These are phyloP conservation scores for Conticribra weissflogii DNA, from an alignment of 108 stramenopile species.

Conservation along the genomic window DNA sequence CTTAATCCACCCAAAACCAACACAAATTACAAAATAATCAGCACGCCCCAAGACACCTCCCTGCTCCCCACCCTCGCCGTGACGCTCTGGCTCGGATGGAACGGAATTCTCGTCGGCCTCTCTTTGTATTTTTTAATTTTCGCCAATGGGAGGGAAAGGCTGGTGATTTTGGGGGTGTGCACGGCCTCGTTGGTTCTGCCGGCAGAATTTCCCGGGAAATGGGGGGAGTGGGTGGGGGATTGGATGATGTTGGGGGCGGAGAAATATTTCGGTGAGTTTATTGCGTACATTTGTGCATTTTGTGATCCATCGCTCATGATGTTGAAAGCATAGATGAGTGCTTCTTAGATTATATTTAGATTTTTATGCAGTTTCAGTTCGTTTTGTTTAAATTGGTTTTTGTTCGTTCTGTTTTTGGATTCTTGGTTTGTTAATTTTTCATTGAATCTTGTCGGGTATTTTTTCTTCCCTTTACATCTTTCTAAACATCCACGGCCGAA, in stretches of 20 bases:
- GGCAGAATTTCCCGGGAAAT: constrained; percentile 41
- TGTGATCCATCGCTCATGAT: no score
- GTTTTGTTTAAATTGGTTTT: neutral
- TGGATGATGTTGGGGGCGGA: constrained; percentile 57
- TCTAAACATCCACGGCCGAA: no score
- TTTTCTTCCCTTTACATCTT: neutral
- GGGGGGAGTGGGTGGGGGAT: constrained; percentile 31
- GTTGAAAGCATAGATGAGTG: no score
- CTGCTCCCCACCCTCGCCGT: constrained; percentile 39
- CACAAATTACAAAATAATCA: constrained; percentile 32
- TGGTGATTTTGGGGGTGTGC: constrained; percentile 27
- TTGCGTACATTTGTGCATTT: neutral
- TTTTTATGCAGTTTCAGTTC: neutral
- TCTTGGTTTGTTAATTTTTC: neutral
- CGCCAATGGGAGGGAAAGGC: constrained; percentile 27
- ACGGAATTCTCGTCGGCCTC: constrained; percentile 31
- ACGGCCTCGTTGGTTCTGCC: constrained; percentile 32
- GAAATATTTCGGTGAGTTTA: constrained; percentile 50
- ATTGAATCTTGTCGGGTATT: neutral
- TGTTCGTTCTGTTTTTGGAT: neutral
- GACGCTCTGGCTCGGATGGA: constrained; percentile 49
- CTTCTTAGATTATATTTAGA: neutral
- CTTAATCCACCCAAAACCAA: no score
- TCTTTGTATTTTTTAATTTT: constrained; percentile 32
- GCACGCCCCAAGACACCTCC: constrained; percentile 35